These are phyloP conservation scores for Osmozyma mogii DNA, from an alignment of 805 yeast species.

Conservation along the genomic window DNA sequence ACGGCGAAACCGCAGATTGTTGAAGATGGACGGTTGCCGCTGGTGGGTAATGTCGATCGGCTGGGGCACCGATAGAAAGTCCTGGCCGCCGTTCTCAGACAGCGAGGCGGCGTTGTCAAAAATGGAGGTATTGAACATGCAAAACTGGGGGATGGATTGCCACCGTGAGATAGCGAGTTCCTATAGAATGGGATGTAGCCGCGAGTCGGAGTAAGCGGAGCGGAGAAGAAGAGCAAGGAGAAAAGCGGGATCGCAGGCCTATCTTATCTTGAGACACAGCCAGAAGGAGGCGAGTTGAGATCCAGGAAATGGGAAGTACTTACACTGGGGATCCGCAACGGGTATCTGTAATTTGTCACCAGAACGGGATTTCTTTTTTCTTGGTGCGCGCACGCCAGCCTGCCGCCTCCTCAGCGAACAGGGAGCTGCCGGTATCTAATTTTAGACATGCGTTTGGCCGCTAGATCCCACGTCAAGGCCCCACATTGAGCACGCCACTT, in stretches of 20 bases:
- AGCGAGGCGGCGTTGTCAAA: slow-evolving; percentile 25
- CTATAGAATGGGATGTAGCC: neutral
- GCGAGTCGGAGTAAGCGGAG: neutral
- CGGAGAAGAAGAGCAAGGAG: too few relatives aligned
- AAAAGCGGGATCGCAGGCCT: too few relatives aligned
- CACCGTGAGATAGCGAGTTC: neutral
- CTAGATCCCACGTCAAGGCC: too few relatives aligned
- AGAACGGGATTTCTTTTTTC: slow-evolving; percentile 2
- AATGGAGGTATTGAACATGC: slow-evolving; percentile 36
- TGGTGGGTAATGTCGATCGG: slow-evolving; percentile 39
- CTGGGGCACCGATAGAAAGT: slow-evolving; percentile 23
- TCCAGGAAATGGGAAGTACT: too few relatives aligned
- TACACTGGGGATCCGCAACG: neutral
- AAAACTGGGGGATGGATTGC: neutral
- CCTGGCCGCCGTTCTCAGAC: slow-evolving; percentile 16
- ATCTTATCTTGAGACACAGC: too few relatives aligned
- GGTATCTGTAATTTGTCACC: neutral
- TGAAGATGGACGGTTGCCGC: slow-evolving; percentile 33
- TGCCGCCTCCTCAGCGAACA: too few relatives aligned
- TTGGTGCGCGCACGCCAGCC: slow-evolving; percentile 3
- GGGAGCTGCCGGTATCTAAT: too few relatives aligned
- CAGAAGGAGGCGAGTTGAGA: too few relatives aligned
- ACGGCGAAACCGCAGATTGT: slow-evolving; percentile 50
- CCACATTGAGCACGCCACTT: too few relatives aligned
- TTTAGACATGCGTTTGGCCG: too few relatives aligned